Evolutionary conservation across 306 rosid species (phyloP).

Genomic region (Quercus bicolor): DNA sequence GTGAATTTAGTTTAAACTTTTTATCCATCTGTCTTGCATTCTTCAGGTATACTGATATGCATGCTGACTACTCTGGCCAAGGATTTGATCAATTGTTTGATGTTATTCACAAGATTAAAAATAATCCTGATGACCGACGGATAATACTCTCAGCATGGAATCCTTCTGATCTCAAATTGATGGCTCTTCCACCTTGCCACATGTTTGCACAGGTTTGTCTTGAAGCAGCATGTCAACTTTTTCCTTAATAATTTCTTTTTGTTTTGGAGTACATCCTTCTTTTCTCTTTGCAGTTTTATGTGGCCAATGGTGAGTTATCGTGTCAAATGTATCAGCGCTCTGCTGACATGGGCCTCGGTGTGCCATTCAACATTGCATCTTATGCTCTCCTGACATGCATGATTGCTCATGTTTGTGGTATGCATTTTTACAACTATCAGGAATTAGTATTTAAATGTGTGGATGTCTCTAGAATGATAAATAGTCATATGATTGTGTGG

Average conservation of each 20-base stretch:
- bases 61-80: slow-evolving; percentile 83
- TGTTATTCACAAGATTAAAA: slow-evolving; percentile 78
- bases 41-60: slow-evolving; percentile 86
- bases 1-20: background rate
- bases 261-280: background rate
- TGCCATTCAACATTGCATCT: slow-evolving; percentile 95
- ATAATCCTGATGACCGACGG: slow-evolving; percentile 82
- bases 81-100: slow-evolving; percentile 92
- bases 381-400: slow-evolving; percentile 93
- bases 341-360: slow-evolving; percentile 90
- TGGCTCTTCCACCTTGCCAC: slow-evolving; percentile 99
- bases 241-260: slow-evolving; percentile 5
- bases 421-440: slow-evolving; percentile 21
- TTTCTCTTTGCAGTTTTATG: slow-evolving; percentile 65
- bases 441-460: background rate
- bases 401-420: slow-evolving; percentile 98
- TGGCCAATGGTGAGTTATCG: slow-evolving; percentile 84
- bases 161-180: slow-evolving; percentile 84
- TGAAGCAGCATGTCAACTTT: background rate
- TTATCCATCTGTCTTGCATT: slow-evolving; percentile 16
- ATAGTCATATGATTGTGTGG: background rate
- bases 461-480: background rate
- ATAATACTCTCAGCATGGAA: slow-evolving; percentile 94
- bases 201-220: slow-evolving; percentile 83
- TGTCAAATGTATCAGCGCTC: slow-evolving; percentile 98